Percentiles rank a stretch among this genome's conserved stretches.
phyloP scores from a whole-genome alignment of 2,329 filamentous ascomycete genomes.

The Hypoxylon sp. region DNA sequence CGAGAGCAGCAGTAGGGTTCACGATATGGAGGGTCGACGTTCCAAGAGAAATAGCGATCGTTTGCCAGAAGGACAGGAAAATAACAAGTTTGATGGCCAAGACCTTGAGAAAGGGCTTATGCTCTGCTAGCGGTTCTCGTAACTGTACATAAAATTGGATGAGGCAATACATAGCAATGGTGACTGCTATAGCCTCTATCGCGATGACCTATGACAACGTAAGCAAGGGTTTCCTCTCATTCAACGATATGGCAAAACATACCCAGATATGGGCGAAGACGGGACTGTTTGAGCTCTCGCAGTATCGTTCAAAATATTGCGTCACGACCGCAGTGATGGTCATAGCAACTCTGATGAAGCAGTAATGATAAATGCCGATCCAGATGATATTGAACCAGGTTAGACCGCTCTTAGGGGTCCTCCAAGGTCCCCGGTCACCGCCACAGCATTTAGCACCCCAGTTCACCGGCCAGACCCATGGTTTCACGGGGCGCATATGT shows the following conservation, averaged over 20 bases:
- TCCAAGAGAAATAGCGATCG: conserved; percentile 65
- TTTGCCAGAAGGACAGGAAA: conserved; percentile 93
- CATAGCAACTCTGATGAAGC: conserved; percentile 83
- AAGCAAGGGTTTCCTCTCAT: conserved; percentile 15
- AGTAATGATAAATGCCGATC: conserved; percentile 88
- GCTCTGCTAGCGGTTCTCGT: conserved; percentile 74
- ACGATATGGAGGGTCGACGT: conserved; percentile 74
- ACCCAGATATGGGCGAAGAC: conserved; percentile 90
- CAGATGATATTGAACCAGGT: conserved; percentile 94
- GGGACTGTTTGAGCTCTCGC: conserved; percentile 82
- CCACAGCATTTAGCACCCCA: conserved; percentile 81
- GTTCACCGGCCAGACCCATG: conserved; percentile 82
- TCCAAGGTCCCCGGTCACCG: conserved; percentile 77
- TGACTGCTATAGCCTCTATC: conserved; percentile 80
- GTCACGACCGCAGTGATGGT: conserved; percentile 83
- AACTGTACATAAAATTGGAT: conserved; percentile 90
- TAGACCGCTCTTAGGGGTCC: conserved; percentile 83
- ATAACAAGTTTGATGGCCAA: conserved; percentile 91
- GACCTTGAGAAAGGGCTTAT: conserved; percentile 84
- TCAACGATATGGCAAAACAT: conserved; percentile 47
- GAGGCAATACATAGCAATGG: conserved; percentile 89
- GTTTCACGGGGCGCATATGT: conserved; percentile 72
- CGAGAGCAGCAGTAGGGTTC: conserved; percentile 71
- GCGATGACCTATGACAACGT: conserved; percentile 66
- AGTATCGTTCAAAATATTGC: conserved; percentile 79